Evolutionary conservation across 2,329 filamentous ascomycete species (phyloP).

Genomic region (Hortaea sp.): DNA sequence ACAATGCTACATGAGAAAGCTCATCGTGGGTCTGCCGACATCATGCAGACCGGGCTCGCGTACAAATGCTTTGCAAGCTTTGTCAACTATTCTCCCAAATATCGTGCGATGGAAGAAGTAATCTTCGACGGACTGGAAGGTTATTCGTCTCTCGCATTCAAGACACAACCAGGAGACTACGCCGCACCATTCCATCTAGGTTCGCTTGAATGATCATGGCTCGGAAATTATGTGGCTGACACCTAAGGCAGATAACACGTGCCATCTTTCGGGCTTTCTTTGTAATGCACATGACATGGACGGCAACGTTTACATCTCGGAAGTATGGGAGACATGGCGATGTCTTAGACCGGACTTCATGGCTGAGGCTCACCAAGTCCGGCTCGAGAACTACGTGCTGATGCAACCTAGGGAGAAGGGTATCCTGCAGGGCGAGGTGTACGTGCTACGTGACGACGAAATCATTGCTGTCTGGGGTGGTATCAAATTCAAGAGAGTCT

Average conservation of each 20-base stretch:
- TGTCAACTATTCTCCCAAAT: constrained; percentile 17
- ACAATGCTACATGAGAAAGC: constrained; percentile 9
- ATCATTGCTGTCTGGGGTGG: constrained; percentile 24
- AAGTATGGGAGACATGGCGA: constrained; percentile 25
- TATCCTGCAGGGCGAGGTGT: constrained; percentile 21
- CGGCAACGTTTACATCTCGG: constrained; percentile 26
- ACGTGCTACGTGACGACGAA: constrained; percentile 20
- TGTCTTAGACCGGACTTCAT: constrained; percentile 4
- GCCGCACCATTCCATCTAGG: constrained; percentile 26
- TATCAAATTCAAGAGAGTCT: constrained; percentile 40
- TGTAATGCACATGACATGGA: constrained; percentile 26
- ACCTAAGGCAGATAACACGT: constrained; percentile 19
- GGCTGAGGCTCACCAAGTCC: not conserved
- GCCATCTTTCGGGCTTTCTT: constrained; percentile 29
- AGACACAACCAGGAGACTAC: constrained; percentile 18
- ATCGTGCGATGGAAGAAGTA: constrained; percentile 20
- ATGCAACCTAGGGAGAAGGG: constrained; percentile 22
- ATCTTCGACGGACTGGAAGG: constrained; percentile 18
- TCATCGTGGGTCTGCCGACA: constrained; percentile 7
- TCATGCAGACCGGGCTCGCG: constrained; percentile 9
- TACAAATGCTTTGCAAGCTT: constrained; percentile 19
- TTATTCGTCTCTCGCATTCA: constrained; percentile 21
- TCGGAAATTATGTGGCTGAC: no score
- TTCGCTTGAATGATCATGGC: not conserved
- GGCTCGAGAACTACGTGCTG: constrained; percentile 19